Evolutionary conservation across 768 basidiomycete species (phyloP).

Genomic region (Kondoa malvinella): DNA sequence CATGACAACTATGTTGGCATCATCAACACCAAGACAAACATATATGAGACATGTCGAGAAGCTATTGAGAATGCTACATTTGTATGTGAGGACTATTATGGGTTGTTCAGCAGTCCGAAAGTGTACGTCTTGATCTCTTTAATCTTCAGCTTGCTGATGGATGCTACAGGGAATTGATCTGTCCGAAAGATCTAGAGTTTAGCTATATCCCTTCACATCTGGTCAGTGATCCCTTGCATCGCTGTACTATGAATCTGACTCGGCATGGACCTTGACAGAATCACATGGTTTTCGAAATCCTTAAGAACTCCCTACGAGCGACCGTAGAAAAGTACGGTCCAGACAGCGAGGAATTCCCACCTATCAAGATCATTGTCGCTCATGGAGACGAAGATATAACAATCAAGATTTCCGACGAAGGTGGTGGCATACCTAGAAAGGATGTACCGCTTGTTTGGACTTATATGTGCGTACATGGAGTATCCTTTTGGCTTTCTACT

Average conservation of each 20-base stretch:
- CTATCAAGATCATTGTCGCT: slow-evolving; percentile 85
- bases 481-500: too few species aligned
- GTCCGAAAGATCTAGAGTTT: slow-evolving; percentile 68
- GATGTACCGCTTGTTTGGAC: slow-evolving; percentile 96
- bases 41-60: slow-evolving; percentile 94
- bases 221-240: slow-evolving; percentile 23
- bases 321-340: slow-evolving; percentile 83
- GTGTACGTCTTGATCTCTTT: too few species aligned
- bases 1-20: slow-evolving; percentile 86
- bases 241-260: neutral
- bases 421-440: slow-evolving; percentile 70
- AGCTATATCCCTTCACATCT: slow-evolving; percentile 92
- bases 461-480: slow-evolving; percentile 55
- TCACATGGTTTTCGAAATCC: slow-evolving; percentile 89
- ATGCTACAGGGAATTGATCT: slow-evolving; percentile 96
- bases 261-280: slow-evolving; percentile 17
- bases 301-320: slow-evolving; percentile 93
- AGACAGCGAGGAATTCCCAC: slow-evolving; percentile 65
- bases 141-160: too few species aligned
- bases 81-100: slow-evolving; percentile 77
- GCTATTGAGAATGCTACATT: slow-evolving; percentile 85
- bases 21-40: slow-evolving; percentile 88
- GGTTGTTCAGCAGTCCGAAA: slow-evolving; percentile 86
- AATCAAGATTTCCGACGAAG: slow-evolving; percentile 96
- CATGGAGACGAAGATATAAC: slow-evolving; percentile 98